Conservation (phyloP, 73 alveolate genomes). For the Paramecium bursaria region DNA sequence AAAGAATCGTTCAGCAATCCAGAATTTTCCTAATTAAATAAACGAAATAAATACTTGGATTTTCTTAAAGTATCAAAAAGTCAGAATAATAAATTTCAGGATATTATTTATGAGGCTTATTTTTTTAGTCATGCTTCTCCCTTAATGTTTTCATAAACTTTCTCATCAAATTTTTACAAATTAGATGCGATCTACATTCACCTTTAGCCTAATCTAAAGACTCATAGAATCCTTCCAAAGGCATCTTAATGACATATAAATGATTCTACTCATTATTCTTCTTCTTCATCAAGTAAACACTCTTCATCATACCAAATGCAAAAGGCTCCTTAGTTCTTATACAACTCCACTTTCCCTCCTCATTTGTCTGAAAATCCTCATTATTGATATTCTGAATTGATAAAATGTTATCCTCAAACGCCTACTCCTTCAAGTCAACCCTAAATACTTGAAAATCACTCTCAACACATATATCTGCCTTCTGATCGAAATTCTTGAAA, state of each 20-base stretch:
- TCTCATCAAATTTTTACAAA: conserved; percentile 34
- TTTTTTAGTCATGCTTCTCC: background rate
- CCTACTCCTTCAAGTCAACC: background rate
- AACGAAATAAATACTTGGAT: background rate
- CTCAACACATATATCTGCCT: background rate
- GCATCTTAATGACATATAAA: conserved; percentile 52
- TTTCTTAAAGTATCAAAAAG: conserved; percentile 28
- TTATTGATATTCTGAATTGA: background rate
- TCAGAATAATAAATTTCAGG: conserved; percentile 27
- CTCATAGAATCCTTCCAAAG: conserved; percentile 27
- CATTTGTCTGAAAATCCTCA: background rate
- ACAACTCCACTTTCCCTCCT: conserved; percentile 23
- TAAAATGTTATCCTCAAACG: background rate
- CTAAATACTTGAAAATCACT: too few species aligned
- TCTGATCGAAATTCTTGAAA: conserved; percentile 1
- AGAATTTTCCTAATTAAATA: background rate
- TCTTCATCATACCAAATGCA: conserved; percentile 62
- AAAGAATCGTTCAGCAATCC: conserved; percentile 59
- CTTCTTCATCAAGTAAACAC: conserved; percentile 41
- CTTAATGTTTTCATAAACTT: background rate
- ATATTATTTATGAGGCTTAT: background rate
- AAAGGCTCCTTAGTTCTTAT: conserved; percentile 26
- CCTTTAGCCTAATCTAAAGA: background rate
- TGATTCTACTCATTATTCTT: background rate
- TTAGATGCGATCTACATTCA: conserved; percentile 54